Evolutionary conservation across 768 basidiomycete genomes (phyloP), one percentile per base, ranked within the genome.

Genomic region (Xanthoconium stramineum): DNA sequence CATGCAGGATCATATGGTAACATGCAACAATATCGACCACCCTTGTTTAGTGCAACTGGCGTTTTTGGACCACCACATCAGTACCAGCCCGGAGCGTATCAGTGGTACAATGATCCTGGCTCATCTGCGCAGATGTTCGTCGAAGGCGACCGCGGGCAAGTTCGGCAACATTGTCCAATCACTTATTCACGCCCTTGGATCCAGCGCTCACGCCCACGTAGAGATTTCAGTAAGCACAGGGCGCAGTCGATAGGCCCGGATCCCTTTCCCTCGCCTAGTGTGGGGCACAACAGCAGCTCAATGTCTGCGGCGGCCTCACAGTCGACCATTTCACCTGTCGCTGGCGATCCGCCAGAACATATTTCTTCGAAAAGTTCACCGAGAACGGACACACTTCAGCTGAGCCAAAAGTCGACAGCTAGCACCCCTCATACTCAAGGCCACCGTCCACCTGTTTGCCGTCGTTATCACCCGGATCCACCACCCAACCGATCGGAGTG

Each of bases 401-500:
- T 14, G 10, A 28, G 40, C 13, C 17, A 30, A 30, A 54, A 40
- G 17, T 37, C 30, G 8, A 57, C 58, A 51, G 36, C 44, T 12
- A 19, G 33, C 19, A 32, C 53, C 1, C 44, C 62, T 3, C 61
- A 44, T 36, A 15, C 60, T 36, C 29, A 47, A 20, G 73, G 75
- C 15, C 74, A 61, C 32, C n/a, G n/a, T n/a, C n/a, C n/a, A n/a
- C 35, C 72, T 6, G 65, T 74, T 28, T 83, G 86, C 40, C 79
- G 81, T 10, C 64, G 79, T 20, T 88, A 85, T 62, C 88, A 89
- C 59, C 88, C 88, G 3, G 86, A 83, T 54, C 81, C 85, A 1
- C 87, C 88, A 13, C 74, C 83, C 12, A 79, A 89, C 51, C 82
- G 91, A 14, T 91, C 91, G 8, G 91, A 92, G 56, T 95, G 89